Conservation (phyloP, 2,329 filamentous ascomycete genomes). For the Sphaerulina populicola region DNA sequence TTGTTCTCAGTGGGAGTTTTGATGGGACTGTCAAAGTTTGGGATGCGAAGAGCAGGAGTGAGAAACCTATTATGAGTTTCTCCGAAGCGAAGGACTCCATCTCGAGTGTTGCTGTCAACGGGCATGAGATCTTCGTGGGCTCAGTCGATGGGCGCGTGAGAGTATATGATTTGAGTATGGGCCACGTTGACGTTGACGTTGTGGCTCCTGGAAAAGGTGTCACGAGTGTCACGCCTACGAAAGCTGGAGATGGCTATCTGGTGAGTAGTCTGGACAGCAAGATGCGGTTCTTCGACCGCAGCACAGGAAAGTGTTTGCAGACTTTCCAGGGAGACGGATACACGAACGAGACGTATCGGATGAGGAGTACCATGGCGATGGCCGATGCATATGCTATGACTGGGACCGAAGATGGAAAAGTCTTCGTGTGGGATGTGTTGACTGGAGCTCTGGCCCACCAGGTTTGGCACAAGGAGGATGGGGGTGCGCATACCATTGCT, state of each 20-base stretch:
- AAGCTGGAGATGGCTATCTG: constrained; percentile 65
- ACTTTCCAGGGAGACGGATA: constrained; percentile 54
- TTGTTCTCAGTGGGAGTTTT: constrained; percentile 65
- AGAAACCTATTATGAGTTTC: constrained; percentile 63
- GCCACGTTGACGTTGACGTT: constrained; percentile 61
- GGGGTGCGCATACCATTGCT: constrained; percentile 31
- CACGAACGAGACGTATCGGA: constrained; percentile 61
- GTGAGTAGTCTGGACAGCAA: constrained; percentile 68
- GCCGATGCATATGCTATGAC: constrained; percentile 70
- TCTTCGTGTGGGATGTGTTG: constrained; percentile 79
- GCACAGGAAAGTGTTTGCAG: constrained; percentile 63
- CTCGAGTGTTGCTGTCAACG: constrained; percentile 37
- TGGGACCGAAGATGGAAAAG: constrained; percentile 67
- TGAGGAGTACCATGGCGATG: constrained; percentile 66
- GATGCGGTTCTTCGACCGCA: constrained; percentile 71
- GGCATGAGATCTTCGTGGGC: constrained; percentile 55
- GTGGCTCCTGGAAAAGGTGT: constrained; percentile 47
- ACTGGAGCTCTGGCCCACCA: constrained; percentile 59
- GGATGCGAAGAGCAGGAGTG: constrained; percentile 52
- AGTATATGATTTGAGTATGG: constrained; percentile 74
- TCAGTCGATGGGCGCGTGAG: constrained; percentile 80
- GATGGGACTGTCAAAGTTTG: constrained; percentile 70
- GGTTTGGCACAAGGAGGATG: constrained; percentile 41
- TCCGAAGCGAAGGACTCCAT: constrained; percentile 65
- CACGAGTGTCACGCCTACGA: constrained; percentile 64